A percentile compares a stretch with the other conserved stretches of the same genome.
Evolutionary conservation across 139 green algal species (phyloP).

Genomic region (Nannochloris sp.): DNA sequence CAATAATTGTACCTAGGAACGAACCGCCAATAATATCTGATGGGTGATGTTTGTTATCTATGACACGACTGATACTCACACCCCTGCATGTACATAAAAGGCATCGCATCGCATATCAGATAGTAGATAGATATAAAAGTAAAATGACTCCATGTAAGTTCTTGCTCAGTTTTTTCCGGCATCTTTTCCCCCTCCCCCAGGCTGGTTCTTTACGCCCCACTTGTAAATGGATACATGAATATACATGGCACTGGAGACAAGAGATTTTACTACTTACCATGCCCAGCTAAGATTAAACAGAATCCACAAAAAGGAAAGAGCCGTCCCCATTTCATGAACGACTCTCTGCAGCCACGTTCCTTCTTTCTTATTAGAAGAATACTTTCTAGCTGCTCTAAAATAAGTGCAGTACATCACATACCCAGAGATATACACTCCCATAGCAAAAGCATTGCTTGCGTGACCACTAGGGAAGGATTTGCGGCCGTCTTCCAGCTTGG

Average conservation of each 20-base stretch:
- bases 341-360: background rate
- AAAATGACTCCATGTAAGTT: too few relatives aligned
- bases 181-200: too few relatives aligned
- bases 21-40: background rate
- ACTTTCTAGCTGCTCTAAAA: background rate
- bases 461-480: constrained; percentile 9
- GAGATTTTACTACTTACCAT: too few relatives aligned
- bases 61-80: background rate
- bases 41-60: constrained; percentile 7
- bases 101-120: too few relatives aligned
- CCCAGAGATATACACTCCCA: background rate
- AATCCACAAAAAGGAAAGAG: constrained; percentile 1
- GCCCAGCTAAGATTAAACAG: background rate
- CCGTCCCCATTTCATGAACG: background rate
- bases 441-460: constrained; percentile 1
- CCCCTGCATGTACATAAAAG: background rate
- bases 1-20: background rate
- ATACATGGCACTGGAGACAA: too few relatives aligned
- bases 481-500: constrained; percentile 13
- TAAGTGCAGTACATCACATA: background rate
- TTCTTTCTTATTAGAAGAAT: background rate
- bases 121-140: too few relatives aligned
- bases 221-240: too few relatives aligned
- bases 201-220: too few relatives aligned
- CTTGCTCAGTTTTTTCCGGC: too few relatives aligned